Percentiles rank a stretch among this genome's conserved stretches.
Evolutionary conservation across 1,284 basidiomycete genomes (phyloP).

Genomic region (Cryptococcus sp.): DNA sequence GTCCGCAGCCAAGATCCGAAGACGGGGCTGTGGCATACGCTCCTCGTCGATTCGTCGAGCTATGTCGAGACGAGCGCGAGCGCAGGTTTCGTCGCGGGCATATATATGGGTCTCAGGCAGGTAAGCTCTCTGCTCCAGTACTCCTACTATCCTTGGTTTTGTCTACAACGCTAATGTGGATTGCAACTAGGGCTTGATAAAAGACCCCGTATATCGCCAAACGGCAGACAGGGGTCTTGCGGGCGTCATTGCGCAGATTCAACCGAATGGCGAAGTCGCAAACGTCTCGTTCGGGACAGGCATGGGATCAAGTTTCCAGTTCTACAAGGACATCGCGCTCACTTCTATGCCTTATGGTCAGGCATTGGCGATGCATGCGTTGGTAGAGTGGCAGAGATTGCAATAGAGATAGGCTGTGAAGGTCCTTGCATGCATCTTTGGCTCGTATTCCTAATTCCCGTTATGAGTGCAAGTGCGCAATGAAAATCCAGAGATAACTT

Average conservation of each 20-base stretch:
- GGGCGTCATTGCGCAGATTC: slow-evolving; percentile 61
- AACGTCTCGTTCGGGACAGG: slow-evolving; percentile 65
- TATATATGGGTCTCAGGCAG: slow-evolving; percentile 61
- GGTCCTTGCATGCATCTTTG: too few relatives aligned
- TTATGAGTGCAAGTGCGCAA: too few relatives aligned
- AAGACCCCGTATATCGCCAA: slow-evolving; percentile 52
- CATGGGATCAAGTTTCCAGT: slow-evolving; percentile 61
- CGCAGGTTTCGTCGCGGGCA: slow-evolving; percentile 66
- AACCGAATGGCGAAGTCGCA: slow-evolving; percentile 59
- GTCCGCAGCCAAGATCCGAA: slow-evolving; percentile 58
- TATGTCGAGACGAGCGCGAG: slow-evolving; percentile 64
- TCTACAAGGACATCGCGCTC: slow-evolving; percentile 61
- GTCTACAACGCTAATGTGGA: not conserved
- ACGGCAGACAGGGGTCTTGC: slow-evolving; percentile 59
- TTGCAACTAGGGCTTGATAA: slow-evolving; percentile 19
- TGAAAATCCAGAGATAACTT: too few relatives aligned
- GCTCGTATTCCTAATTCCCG: too few relatives aligned
- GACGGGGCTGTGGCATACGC: slow-evolving; percentile 65
- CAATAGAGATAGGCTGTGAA: not conserved
- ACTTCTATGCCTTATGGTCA: slow-evolving; percentile 70
- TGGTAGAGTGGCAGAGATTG: slow-evolving; percentile 51
- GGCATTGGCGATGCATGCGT: slow-evolving; percentile 58
- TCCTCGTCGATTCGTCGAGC: slow-evolving; percentile 61
- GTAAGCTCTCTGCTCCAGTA: slow-evolving; percentile 17
- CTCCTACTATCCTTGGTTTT: not conserved